Evolutionary conservation across 2,329 filamentous ascomycete genomes (phyloP).

Genomic region (Madurella fahalii): DNA sequence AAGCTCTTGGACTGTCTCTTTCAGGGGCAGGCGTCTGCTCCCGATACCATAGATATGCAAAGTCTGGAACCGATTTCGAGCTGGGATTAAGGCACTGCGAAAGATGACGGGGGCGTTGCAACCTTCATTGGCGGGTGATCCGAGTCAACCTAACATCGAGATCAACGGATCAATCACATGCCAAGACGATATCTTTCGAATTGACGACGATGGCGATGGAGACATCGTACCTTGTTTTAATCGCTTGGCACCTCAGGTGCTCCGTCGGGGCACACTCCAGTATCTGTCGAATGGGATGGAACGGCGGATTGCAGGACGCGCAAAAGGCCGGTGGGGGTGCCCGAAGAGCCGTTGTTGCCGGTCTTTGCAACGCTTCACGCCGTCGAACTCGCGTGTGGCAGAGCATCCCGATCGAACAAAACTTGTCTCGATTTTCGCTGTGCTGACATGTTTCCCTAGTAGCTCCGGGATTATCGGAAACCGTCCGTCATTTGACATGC

Average conservation of each 20-base stretch:
- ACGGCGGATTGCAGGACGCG: not conserved
- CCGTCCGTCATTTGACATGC: not conserved
- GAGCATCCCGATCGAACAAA: not conserved
- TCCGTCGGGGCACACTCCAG: not conserved
- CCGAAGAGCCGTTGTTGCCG: not conserved
- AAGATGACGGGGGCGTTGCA: too few relatives aligned
- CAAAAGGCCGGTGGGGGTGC: not conserved
- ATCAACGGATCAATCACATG: not conserved
- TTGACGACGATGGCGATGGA: not conserved
- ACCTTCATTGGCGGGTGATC: too few relatives aligned
- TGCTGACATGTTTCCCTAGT: not conserved
- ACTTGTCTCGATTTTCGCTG: not conserved
- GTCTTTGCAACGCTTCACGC: not conserved
- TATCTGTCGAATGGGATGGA: not conserved
- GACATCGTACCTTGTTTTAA: not conserved
- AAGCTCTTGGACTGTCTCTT: not conserved
- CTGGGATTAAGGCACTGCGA: not conserved
- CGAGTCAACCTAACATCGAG: too few relatives aligned
- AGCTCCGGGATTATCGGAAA: not conserved
- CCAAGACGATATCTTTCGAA: not conserved
- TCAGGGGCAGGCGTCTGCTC: slow-evolving; percentile 4
- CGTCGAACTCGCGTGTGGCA: not conserved
- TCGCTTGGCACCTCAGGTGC: not conserved
- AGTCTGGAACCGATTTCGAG: slow-evolving; percentile 18
- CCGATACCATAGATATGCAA: slow-evolving; percentile 20